Percentiles rank a stretch among this genome's conserved stretches.
phyloP scores from a whole-genome alignment of 441 rosid genomes.

The Croton laevigatus region DNA sequence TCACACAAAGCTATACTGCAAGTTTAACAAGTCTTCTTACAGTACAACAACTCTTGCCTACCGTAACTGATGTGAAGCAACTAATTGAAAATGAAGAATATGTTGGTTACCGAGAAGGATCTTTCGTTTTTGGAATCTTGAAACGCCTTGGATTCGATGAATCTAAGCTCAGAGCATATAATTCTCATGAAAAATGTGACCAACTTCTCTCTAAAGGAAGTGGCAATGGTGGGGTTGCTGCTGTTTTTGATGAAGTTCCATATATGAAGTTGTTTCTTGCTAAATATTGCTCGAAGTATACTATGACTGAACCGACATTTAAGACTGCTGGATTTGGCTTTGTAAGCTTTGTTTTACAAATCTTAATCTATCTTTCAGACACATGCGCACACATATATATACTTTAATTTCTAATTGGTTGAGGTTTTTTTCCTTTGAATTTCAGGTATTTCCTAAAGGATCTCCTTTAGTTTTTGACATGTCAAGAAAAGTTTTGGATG shows the following conservation, averaged over 20 bases:
- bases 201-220: constrained; percentile 28
- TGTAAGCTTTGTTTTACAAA: constrained; percentile 28
- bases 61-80: constrained; percentile 34
- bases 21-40: constrained; percentile 52
- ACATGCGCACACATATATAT: too few relatives aligned
- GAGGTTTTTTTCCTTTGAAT: background rate
- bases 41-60: constrained; percentile 44
- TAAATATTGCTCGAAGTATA: constrained; percentile 45
- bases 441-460: constrained; percentile 12
- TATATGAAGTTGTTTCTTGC: constrained; percentile 33
- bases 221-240: constrained; percentile 51
- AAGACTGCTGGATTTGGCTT: constrained; percentile 64
- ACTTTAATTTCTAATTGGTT: too few relatives aligned
- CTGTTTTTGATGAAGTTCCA: constrained; percentile 56
- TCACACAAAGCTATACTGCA: constrained; percentile 65
- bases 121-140: constrained; percentile 39
- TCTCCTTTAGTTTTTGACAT: constrained; percentile 49
- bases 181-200: constrained; percentile 31
- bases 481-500: constrained; percentile 39
- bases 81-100: constrained; percentile 39
- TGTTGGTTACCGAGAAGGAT: constrained; percentile 43
- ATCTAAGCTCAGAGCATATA: constrained; percentile 33
- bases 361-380: too few relatives aligned
- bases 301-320: constrained; percentile 37
- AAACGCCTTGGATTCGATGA: constrained; percentile 33